Conservation (phyloP, 2,329 filamentous ascomycete species). For the Ophiobolus disseminans region DNA sequence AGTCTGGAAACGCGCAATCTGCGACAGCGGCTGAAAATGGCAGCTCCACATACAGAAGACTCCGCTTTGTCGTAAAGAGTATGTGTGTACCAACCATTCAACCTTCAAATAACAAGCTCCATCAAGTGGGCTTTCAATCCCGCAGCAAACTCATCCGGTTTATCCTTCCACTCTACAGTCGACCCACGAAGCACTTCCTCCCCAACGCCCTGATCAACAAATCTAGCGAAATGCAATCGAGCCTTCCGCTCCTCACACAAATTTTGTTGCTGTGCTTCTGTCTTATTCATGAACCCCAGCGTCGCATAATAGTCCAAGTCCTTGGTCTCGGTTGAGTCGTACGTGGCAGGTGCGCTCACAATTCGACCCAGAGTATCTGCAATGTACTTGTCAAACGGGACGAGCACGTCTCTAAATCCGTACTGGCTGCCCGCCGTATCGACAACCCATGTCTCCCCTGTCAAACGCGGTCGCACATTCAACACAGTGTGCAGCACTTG, state of each 20-base stretch:
- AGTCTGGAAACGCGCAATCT: too few relatives aligned
- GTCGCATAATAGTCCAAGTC: constrained; percentile 14
- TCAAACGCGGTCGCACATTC: constrained; percentile 4
- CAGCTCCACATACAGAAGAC: too few relatives aligned
- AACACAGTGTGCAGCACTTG: constrained; percentile 7
- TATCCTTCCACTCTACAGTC: constrained; percentile 8
- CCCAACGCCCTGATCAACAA: constrained; percentile 8
- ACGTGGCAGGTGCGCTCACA: constrained; percentile 3
- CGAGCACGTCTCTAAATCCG: constrained; percentile 10
- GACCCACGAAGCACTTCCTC: constrained; percentile 9
- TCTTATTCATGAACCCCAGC: constrained; percentile 8
- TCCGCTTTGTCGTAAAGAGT: too few relatives aligned
- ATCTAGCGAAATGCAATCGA: constrained; percentile 9
- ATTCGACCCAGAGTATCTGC: constrained; percentile 5
- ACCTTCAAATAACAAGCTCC: background rate
- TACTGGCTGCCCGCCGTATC: constrained; percentile 11
- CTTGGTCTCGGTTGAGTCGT: constrained; percentile 12
- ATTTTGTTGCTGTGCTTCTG: constrained; percentile 10
- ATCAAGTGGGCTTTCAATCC: constrained; percentile 9
- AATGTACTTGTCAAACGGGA: constrained; percentile 10
- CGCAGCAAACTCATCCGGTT: constrained; percentile 5
- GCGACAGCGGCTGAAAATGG: too few relatives aligned
- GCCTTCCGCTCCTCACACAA: constrained; percentile 6
- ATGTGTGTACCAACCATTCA: too few relatives aligned
- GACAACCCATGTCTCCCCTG: constrained; percentile 8